Evolutionary conservation across 225 moss, liverwort and hornwort genomes (phyloP).

Genomic region (Asterella californica): DNA sequence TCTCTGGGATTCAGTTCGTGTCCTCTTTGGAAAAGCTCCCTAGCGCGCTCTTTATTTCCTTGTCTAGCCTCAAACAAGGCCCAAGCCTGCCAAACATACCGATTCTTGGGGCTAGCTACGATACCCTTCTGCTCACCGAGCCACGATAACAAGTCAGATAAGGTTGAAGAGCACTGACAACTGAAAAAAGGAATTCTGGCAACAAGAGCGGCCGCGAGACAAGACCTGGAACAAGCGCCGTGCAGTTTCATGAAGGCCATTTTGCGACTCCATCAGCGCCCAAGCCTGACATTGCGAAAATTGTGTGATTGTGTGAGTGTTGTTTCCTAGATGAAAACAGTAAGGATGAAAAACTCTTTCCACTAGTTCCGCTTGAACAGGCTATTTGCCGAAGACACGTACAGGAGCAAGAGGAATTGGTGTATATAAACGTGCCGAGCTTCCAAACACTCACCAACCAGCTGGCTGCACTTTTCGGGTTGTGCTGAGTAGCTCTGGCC

Average conservation of each 20-base stretch:
- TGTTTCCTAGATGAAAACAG: neutral
- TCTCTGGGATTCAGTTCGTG: slow-evolving; percentile 81
- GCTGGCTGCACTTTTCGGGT: slow-evolving; percentile 89
- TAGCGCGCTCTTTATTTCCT: slow-evolving; percentile 80
- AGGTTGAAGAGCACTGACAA: neutral
- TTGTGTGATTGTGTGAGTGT: neutral
- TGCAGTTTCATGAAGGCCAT: slow-evolving; percentile 58
- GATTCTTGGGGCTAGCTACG: slow-evolving; percentile 94
- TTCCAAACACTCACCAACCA: slow-evolving; percentile 65
- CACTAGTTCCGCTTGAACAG: neutral
- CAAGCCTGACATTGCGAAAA: slow-evolving; percentile 61
- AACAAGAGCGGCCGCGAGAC: neutral
- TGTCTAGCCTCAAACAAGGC: slow-evolving; percentile 87
- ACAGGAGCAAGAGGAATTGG: neutral
- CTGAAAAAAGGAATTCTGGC: neutral
- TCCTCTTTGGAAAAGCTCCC: slow-evolving; percentile 86
- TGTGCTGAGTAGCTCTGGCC: slow-evolving; percentile 68
- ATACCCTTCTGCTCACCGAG: slow-evolving; percentile 68
- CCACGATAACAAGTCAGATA: slow-evolving; percentile 19
- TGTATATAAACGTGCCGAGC: neutral
- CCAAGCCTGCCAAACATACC: slow-evolving; percentile 98
- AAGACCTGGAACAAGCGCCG: slow-evolving; percentile 87
- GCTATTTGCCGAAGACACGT: neutral
- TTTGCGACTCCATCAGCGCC: slow-evolving; percentile 87
- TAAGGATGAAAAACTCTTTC: neutral